Percentiles rank a stretch among this genome's conserved stretches.
Conservation (phyloP, 2,329 filamentous ascomycete species). For the Chrysoporthe puriensis region DNA sequence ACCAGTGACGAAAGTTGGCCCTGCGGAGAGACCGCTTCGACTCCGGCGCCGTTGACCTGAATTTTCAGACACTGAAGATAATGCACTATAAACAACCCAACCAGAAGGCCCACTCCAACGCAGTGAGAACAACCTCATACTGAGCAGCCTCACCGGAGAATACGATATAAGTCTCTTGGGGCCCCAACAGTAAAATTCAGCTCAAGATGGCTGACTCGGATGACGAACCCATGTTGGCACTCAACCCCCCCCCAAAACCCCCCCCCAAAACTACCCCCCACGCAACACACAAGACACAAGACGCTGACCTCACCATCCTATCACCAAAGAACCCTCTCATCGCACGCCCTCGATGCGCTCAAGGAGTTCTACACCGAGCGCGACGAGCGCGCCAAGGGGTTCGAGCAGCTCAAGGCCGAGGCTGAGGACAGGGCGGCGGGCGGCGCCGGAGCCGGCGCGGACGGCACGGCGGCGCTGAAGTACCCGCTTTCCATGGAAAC, state of each 20-base stretch:
- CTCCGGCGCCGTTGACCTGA: background rate
- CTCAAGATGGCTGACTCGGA: constrained; percentile 42
- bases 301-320: constrained; percentile 35
- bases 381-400: constrained; percentile 66
- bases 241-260: background rate
- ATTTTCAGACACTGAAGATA: background rate
- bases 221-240: constrained; percentile 53
- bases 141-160: background rate
- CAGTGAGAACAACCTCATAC: background rate
- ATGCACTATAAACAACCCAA: background rate
- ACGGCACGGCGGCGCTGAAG: constrained; percentile 22
- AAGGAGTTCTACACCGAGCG: constrained; percentile 75
- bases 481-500: constrained; percentile 62
- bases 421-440: constrained; percentile 55
- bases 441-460: constrained; percentile 1
- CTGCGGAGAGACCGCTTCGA: background rate
- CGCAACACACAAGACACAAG: background rate
- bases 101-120: background rate
- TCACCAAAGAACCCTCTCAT: constrained; percentile 58
- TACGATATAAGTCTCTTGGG: background rate
- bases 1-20: background rate
- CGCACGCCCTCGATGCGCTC: constrained; percentile 68
- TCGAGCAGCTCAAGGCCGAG: constrained; percentile 67
- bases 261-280: background rate
- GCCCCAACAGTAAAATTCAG: background rate